A percentile compares a stretch with the other conserved stretches of the same genome.
Evolutionary conservation across 257 asterid species (phyloP).

Genomic region (Cinchona pubescens): DNA sequence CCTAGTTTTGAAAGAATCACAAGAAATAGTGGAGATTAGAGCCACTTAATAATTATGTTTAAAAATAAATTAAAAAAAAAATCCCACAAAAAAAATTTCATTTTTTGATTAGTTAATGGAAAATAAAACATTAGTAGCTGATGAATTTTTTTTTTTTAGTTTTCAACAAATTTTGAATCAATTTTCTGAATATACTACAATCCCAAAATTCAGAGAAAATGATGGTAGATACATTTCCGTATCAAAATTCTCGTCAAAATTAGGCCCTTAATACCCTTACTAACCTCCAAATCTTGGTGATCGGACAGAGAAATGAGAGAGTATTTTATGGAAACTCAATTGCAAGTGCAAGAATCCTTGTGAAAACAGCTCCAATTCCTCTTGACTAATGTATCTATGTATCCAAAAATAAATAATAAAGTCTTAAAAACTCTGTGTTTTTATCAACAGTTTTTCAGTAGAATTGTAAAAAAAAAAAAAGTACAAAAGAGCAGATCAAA

Average conservation of each 20-base stretch:
- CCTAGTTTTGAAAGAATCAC: background rate
- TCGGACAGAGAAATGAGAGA: constrained; percentile 8
- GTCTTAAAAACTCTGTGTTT: background rate
- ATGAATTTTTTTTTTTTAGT: no score
- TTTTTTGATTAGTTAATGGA: background rate
- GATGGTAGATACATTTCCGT: no score
- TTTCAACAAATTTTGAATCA: no score
- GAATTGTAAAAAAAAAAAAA: background rate
- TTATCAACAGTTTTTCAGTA: background rate
- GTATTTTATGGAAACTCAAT: background rate
- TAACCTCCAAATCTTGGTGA: constrained; percentile 10
- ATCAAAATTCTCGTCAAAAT: no score
- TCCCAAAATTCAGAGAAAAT: background rate
- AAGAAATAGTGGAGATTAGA: background rate
- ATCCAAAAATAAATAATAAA: background rate
- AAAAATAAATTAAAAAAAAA: background rate
- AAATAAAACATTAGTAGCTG: background rate
- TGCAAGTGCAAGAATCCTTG: constrained; percentile 12
- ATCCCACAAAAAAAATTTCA: background rate
- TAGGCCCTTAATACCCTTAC: background rate
- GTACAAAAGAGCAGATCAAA: no score
- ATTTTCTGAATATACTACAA: no score
- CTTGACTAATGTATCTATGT: constrained; percentile 20
- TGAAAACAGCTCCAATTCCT: constrained; percentile 11
- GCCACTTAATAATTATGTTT: constrained; percentile 5